Evolutionary conservation across 164 flowering plant species (phyloP), one percentile per base, ranked within the genome.

Genomic region (Warburgia ugandensis): DNA sequence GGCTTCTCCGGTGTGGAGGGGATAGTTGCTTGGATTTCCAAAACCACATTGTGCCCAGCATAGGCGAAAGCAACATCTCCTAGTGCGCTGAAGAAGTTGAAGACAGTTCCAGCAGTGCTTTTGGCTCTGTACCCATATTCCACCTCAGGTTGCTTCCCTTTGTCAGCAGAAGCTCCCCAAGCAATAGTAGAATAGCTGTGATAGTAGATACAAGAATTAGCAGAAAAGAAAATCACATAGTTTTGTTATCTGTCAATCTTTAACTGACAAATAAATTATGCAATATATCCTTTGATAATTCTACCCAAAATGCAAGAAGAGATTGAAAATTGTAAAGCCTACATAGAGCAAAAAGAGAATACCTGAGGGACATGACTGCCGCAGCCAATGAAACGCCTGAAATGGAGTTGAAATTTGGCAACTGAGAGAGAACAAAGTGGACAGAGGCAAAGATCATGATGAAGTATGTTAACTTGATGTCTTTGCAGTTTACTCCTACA

Each of bases 11-110:
- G 81, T 0, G 82, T 68, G 0, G 91, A 80, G 46, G 86, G 84
- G 45, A 82, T 77, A 3, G 85, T 75, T 12, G 89, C 84, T 52
- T 79, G 89, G 42, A 81, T 81, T 52, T 83, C 90, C 63, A 83
- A 36, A 0, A 75, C 86, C 56, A 83, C 86, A 62, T 77, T 80
- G 69, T 80, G 86, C 3, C 81, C 86, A 16, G 81, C 86, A 68
- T 61, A 83, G 17, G 86, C 82, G 31, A 83, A 83, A 22, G 79
- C 86, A 0, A 83, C 74, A 35, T 71, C 70, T 0, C 84, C 86
- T 45, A 83, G 49, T 1, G 76, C 86, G 49, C 70, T 68, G 3
- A 80, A 73, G 67, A 77, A 69, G 48, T 48, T 44, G 40, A 80
- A 74, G 28, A 75, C 50, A 0, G 38, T 66, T 17, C 74, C 80